Conservation (phyloP, 2,329 filamentous ascomycete genomes). For the Botrytis porri region DNA sequence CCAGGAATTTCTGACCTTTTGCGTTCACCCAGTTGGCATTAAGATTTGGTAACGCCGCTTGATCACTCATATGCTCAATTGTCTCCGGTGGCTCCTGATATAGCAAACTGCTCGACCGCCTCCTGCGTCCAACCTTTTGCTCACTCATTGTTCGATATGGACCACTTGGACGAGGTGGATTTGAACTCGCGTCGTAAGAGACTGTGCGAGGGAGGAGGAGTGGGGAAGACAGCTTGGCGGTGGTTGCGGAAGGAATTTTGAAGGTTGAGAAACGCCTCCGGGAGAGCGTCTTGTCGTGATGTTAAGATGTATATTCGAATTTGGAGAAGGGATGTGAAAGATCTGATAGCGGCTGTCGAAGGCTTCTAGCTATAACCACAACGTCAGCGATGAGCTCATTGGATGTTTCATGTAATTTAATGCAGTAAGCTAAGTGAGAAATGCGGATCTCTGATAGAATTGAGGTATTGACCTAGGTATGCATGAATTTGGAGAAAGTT, state of each 20-base stretch:
- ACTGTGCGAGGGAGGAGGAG: slow-evolving; percentile 84
- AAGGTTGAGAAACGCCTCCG: slow-evolving; percentile 27
- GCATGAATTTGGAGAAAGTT: slow-evolving; percentile 1
- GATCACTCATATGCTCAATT: slow-evolving; percentile 95
- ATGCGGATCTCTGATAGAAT: not conserved
- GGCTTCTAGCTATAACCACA: slow-evolving; percentile 1
- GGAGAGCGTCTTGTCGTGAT: slow-evolving; percentile 29
- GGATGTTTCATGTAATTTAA: not conserved
- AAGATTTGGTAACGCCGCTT: slow-evolving; percentile 88
- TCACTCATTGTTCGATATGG: slow-evolving; percentile 52
- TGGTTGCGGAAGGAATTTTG: slow-evolving; percentile 51
- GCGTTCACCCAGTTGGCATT: slow-evolving; percentile 99
- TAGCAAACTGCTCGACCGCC: slow-evolving; percentile 95
- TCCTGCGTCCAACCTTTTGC: slow-evolving; percentile 70
- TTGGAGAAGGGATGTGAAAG: not conserved
- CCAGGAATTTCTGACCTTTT: slow-evolving; percentile 68
- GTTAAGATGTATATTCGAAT: not conserved
- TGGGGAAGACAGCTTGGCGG: slow-evolving; percentile 94
- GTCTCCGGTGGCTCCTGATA: slow-evolving; percentile 97
- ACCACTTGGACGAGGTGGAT: slow-evolving; percentile 60
- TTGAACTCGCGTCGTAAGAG: slow-evolving; percentile 83
- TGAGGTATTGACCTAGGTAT: not conserved
- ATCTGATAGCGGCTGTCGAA: not conserved
- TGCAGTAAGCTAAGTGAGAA: slow-evolving; percentile 1
- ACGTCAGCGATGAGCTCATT: slow-evolving; percentile 18